Conservation (phyloP, 1,139 yeast genomes). For the Protomyces pachydermus region DNA sequence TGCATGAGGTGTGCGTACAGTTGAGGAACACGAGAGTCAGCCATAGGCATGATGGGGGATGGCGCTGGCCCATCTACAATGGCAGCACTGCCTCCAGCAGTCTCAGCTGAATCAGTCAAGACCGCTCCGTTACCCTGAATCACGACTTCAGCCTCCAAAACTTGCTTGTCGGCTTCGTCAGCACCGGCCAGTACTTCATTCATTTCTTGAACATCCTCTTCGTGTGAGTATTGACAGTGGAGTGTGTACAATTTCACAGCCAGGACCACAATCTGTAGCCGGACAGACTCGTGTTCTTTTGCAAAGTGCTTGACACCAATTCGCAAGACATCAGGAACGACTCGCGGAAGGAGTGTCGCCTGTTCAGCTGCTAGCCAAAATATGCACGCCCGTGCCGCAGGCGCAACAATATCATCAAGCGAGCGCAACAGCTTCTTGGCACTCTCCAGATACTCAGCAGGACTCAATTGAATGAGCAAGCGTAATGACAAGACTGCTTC, state of each 20-base stretch:
- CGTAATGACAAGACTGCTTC: constrained; percentile 68
- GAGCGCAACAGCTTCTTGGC: constrained; percentile 44
- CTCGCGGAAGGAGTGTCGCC: constrained; percentile 43
- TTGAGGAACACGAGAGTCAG: constrained; percentile 39
- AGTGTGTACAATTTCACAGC: constrained; percentile 65
- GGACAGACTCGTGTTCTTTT: constrained; percentile 53
- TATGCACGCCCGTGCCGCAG: constrained; percentile 68
- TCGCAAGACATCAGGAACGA: constrained; percentile 77
- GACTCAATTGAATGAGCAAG: constrained; percentile 62
- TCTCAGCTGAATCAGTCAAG: constrained; percentile 24
- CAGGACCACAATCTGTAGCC: constrained; percentile 65
- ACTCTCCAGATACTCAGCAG: constrained; percentile 44
- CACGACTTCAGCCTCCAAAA: constrained; percentile 14
- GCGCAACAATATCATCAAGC: constrained; percentile 34
- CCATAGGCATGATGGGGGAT: constrained; percentile 37
- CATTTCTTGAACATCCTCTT: constrained; percentile 27
- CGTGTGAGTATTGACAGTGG: constrained; percentile 3
- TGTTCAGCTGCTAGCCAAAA: constrained; percentile 92
- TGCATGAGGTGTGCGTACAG: constrained; percentile 57
- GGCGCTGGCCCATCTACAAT: too few species aligned
- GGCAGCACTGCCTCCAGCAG: constrained; percentile 25
- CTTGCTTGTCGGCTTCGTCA: constrained; percentile 20
- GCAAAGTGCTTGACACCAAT: constrained; percentile 53
- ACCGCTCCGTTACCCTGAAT: constrained; percentile 21
- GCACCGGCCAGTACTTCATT: constrained; percentile 34